A percentile compares a stretch with the other conserved stretches of the same genome.
These are phyloP conservation scores for Euphorbia peplus DNA, from an alignment of 345 rosid genomes.

Conservation along the genomic window DNA sequence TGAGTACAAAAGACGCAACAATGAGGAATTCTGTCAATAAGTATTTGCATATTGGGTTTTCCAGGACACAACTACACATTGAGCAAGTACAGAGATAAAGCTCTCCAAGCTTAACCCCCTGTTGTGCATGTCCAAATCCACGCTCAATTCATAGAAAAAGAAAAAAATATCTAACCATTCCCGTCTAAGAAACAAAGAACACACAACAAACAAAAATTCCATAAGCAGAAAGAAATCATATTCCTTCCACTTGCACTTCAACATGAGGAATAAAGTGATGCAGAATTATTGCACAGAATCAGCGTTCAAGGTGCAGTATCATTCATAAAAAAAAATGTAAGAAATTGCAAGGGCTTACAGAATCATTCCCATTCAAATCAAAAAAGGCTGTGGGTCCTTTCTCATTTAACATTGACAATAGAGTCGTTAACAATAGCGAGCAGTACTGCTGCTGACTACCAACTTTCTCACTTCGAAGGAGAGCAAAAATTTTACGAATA, in stretches of 20 bases:
- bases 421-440: constrained; percentile 69
- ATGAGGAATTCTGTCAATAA: not conserved
- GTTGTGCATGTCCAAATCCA: not conserved
- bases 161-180: not conserved
- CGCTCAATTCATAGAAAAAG: not conserved
- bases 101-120: not conserved
- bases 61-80: not conserved
- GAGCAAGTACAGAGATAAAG: not conserved
- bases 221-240: not conserved
- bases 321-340: too few species aligned
- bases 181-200: not conserved
- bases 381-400: constrained; percentile 94
- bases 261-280: not conserved
- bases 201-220: not conserved
- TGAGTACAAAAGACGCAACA: not conserved
- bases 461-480: constrained; percentile 92
- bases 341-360: constrained; percentile 55
- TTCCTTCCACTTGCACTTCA: not conserved
- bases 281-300: not conserved
- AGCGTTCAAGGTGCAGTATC: not conserved
- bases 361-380: constrained; percentile 81
- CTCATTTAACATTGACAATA: constrained; percentile 92
- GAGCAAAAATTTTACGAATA: constrained; percentile 89
- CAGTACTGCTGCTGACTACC: constrained; percentile 73
- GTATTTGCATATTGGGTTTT: not conserved